Evolutionary conservation across 2,329 filamentous ascomycete genomes (phyloP).

Genomic region (Colletotrichum limetticola): DNA sequence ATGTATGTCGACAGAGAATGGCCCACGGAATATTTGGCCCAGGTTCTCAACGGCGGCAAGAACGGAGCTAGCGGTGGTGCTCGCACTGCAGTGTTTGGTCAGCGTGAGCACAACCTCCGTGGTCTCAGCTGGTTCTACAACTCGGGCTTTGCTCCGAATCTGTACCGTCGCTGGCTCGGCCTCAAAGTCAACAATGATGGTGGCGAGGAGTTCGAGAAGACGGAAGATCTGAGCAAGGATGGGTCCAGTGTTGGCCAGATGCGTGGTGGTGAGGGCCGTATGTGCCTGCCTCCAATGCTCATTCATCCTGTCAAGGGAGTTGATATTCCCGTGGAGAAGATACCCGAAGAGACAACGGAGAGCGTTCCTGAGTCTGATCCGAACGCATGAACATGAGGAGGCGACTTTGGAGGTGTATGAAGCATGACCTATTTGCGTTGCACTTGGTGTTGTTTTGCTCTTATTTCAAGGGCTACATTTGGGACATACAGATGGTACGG

Average conservation of each 20-base stretch:
- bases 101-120: slow-evolving; percentile 88
- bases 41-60: slow-evolving; percentile 81
- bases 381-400: slow-evolving; percentile 44
- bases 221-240: slow-evolving; percentile 62
- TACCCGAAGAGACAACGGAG: slow-evolving; percentile 57
- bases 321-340: slow-evolving; percentile 70
- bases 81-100: slow-evolving; percentile 79
- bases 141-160: slow-evolving; percentile 80
- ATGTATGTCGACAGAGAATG: slow-evolving; percentile 89
- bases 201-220: slow-evolving; percentile 79
- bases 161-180: slow-evolving; percentile 90
- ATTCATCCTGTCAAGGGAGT: slow-evolving; percentile 89
- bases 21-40: slow-evolving; percentile 81
- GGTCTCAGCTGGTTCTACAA: slow-evolving; percentile 95
- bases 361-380: slow-evolving; percentile 62
- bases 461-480: slow-evolving; percentile 21
- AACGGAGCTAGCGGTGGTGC: slow-evolving; percentile 81
- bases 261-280: slow-evolving; percentile 80
- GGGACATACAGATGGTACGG: slow-evolving; percentile 27
- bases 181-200: slow-evolving; percentile 82
- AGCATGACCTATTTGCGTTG: slow-evolving; percentile 22
- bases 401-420: slow-evolving; percentile 4
- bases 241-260: slow-evolving; percentile 61
- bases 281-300: slow-evolving; percentile 92
- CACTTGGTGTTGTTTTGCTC: slow-evolving; percentile 2